These are phyloP conservation scores for Sarcodon sp. DNA, from an alignment of 768 basidiomycete species.

Conservation along the genomic window DNA sequence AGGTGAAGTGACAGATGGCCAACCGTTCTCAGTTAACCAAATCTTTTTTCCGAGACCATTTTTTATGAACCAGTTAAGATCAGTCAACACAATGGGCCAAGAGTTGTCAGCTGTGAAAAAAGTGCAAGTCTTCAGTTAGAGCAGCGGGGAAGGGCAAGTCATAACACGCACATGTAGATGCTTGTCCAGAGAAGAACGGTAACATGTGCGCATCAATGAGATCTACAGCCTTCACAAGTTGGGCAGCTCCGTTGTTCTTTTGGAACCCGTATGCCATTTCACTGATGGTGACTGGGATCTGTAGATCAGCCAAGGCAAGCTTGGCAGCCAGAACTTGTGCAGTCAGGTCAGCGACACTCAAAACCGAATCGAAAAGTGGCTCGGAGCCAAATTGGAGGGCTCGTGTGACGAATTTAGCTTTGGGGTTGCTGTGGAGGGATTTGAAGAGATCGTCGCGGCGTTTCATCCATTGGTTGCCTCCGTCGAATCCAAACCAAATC, in stretches of 20 bases:
- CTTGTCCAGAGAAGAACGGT: constrained; percentile 49
- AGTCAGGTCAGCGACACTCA: constrained; percentile 16
- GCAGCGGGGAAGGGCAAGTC: neutral
- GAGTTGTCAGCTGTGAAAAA: constrained; percentile 33
- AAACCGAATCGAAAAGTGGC: constrained; percentile 12
- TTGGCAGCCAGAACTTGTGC: constrained; percentile 37
- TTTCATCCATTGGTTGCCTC: constrained; percentile 10
- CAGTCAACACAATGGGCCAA: constrained; percentile 47
- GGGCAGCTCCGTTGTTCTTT: constrained; percentile 33
- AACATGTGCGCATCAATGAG: constrained; percentile 59
- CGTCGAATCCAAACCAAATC: constrained; percentile 37
- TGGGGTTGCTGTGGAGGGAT: constrained; percentile 14
- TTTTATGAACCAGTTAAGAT: constrained; percentile 55
- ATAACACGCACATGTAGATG: constrained; percentile 34
- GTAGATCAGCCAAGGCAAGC: constrained; percentile 30
- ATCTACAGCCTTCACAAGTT: constrained; percentile 47
- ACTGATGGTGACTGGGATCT: constrained; percentile 57
- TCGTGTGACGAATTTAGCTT: constrained; percentile 12
- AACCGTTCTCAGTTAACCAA: constrained; percentile 60
- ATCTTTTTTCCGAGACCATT: constrained; percentile 62
- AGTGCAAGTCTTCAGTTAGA: neutral
- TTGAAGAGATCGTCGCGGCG: constrained; percentile 14
- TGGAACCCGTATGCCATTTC: constrained; percentile 29
- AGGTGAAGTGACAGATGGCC: constrained; percentile 53
- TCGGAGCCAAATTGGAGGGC: constrained; percentile 15